Evolutionary conservation across 2,329 filamentous ascomycete species (phyloP).

Genomic region (Chaetothyriales sp.): DNA sequence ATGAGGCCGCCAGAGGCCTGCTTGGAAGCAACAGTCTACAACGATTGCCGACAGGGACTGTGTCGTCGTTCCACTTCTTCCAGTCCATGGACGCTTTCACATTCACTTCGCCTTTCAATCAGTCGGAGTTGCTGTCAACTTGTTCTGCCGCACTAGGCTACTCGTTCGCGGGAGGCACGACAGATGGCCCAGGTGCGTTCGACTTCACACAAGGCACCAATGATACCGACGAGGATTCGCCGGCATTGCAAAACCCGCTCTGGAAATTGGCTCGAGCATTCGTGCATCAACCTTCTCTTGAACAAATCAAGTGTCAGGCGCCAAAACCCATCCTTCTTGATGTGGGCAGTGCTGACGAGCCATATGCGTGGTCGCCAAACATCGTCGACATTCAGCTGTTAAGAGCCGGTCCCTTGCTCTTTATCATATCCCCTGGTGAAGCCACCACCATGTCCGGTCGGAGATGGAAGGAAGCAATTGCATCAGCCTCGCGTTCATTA

Average conservation of each 20-base stretch:
- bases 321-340: constrained; percentile 79
- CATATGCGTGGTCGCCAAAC: constrained; percentile 83
- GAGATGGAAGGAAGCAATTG: constrained; percentile 65
- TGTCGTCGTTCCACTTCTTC: constrained; percentile 76
- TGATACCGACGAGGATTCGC: constrained; percentile 50
- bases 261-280: constrained; percentile 65
- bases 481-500: constrained; percentile 38
- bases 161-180: constrained; percentile 84
- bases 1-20: constrained; percentile 32
- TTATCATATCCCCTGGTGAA: constrained; percentile 75
- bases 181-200: constrained; percentile 79
- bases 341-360: constrained; percentile 62
- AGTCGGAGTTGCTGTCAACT: constrained; percentile 46
- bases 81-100: constrained; percentile 64
- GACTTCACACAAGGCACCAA: constrained; percentile 66
- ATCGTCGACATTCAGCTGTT: constrained; percentile 79
- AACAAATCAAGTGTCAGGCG: constrained; percentile 62
- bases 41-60: constrained; percentile 45
- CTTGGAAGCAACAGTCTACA: constrained; percentile 42
- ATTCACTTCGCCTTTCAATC: constrained; percentile 59
- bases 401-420: constrained; percentile 69
- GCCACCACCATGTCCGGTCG: constrained; percentile 86
- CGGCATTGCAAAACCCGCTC: constrained; percentile 56
- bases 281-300: constrained; percentile 54
- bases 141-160: constrained; percentile 83